Conservation (phyloP, 345 rosid genomes). For the Jatropha curcas region DNA sequence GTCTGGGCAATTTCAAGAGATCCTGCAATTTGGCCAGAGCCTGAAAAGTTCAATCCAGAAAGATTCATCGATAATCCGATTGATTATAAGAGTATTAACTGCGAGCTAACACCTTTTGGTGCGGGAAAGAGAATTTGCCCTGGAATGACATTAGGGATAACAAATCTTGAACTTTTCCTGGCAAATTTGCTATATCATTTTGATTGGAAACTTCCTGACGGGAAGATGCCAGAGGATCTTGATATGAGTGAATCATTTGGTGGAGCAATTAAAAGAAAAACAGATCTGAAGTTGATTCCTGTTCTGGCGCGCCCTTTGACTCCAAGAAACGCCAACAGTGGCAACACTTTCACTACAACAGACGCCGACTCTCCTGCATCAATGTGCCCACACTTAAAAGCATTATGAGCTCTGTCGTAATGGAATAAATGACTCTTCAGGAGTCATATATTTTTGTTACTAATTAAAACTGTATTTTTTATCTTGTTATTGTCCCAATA, state of each 20-base stretch:
- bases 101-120: slow-evolving; percentile 1
- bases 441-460: too few relatives aligned
- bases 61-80: neutral
- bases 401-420: too few relatives aligned
- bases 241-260: slow-evolving; percentile 6
- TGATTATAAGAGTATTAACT: slow-evolving; percentile 5
- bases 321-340: too few relatives aligned
- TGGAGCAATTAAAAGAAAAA: neutral
- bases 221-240: neutral
- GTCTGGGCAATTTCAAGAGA: slow-evolving; percentile 8
- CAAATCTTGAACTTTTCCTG: neutral
- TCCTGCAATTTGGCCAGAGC: slow-evolving; percentile 3
- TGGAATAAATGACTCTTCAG: too few relatives aligned
- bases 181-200: slow-evolving; percentile 5
- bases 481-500: too few relatives aligned
- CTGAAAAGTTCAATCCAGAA: slow-evolving; percentile 8
- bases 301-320: neutral
- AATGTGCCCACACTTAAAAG: too few relatives aligned
- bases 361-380: too few relatives aligned
- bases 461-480: too few relatives aligned
- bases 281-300: slow-evolving; percentile 1
- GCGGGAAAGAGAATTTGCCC: slow-evolving; percentile 14
- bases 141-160: slow-evolving; percentile 4
- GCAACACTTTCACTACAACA: too few relatives aligned
- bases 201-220: slow-evolving; percentile 9